Conservation (phyloP, 1,284 basidiomycete species). For the Phellinidium pouzarii region DNA sequence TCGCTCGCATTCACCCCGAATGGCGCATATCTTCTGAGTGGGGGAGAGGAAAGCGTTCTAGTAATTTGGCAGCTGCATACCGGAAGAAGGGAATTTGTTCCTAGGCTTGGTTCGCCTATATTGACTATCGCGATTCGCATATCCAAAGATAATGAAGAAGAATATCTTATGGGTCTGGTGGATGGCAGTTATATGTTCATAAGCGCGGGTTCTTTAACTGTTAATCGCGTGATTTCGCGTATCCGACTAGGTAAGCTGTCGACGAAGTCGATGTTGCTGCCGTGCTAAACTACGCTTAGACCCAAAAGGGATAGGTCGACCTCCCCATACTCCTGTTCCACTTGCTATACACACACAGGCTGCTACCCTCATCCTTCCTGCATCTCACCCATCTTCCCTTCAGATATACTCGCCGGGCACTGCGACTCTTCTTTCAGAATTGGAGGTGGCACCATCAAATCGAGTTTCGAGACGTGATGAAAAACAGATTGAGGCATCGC, state of each 20-base stretch:
- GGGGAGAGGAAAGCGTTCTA: conserved; percentile 92
- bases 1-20: conserved; percentile 85
- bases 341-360: conserved; percentile 68
- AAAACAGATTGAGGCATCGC: conserved; percentile 68
- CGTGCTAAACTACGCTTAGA: conserved; percentile 7
- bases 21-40: conserved; percentile 89
- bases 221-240: conserved; percentile 70
- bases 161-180: conserved; percentile 77
- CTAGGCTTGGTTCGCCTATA: conserved; percentile 86
- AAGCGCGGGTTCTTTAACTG: conserved; percentile 63
- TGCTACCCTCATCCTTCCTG: conserved; percentile 79
- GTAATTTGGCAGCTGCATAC: conserved; percentile 93
- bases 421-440: conserved; percentile 73
- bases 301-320: conserved; percentile 12
- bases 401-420: conserved; percentile 82
- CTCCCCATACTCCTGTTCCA: conserved; percentile 32
- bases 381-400: conserved; percentile 91
- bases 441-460: conserved; percentile 93
- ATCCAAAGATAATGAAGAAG: conserved; percentile 57
- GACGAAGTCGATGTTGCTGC: neutral
- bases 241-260: conserved; percentile 64
- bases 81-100: conserved; percentile 85
- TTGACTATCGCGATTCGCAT: conserved; percentile 60
- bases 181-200: conserved; percentile 85
- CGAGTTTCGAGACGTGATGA: conserved; percentile 83